phyloP scores from a whole-genome alignment of 2,329 filamentous ascomycete genomes.

The Beauveria sp. region DNA sequence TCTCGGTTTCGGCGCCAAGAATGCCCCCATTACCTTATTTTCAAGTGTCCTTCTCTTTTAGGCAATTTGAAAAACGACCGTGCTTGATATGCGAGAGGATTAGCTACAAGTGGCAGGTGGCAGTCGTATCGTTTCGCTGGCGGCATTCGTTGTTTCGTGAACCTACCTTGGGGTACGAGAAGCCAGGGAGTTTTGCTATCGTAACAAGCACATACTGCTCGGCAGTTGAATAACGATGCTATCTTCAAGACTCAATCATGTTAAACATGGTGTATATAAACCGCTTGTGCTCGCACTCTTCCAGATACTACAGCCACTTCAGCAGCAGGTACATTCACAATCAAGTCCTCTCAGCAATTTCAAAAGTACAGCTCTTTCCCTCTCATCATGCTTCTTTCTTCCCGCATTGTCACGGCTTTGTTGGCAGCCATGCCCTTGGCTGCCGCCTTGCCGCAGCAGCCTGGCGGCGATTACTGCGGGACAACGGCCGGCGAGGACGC shows the following conservation, averaged over 20 bases:
- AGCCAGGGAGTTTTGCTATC: background rate
- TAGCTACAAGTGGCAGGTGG: background rate
- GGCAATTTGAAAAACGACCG: background rate
- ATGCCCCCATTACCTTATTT: background rate
- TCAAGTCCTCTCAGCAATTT: background rate
- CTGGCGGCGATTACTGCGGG: background rate
- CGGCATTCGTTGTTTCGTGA: background rate
- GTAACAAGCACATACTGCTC: background rate
- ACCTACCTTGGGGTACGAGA: background rate
- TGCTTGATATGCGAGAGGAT: background rate
- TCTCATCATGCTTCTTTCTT: background rate
- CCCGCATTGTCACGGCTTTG: background rate
- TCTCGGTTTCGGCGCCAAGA: background rate
- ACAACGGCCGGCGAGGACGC: background rate
- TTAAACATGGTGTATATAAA: background rate
- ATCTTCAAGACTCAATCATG: background rate
- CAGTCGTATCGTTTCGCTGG: background rate
- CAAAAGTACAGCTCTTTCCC: background rate
- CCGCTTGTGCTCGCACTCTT: background rate
- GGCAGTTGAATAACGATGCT: background rate
- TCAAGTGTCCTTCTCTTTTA: background rate
- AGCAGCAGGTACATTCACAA: background rate
- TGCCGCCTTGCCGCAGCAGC: background rate
- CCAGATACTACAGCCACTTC: background rate
- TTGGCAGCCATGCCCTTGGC: background rate